Evolutionary conservation across 1,284 basidiomycete species (phyloP).

Genomic region (Irpex sp.): DNA sequence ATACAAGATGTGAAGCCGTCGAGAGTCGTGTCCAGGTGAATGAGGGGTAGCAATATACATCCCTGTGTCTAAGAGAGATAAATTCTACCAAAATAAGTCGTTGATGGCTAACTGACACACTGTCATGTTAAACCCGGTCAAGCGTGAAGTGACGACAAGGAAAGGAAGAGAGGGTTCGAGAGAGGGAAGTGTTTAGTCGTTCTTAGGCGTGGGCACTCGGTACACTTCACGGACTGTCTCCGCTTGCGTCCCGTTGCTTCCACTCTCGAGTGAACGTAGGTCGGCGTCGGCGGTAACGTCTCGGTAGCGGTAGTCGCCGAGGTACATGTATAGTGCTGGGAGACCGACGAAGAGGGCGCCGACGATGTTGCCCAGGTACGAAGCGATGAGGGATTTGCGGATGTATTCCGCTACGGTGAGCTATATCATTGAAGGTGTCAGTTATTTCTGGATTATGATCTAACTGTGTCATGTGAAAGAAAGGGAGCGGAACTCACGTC

Average conservation of each 20-base stretch:
- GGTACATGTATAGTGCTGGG: conserved; percentile 59
- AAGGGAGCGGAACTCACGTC: conserved; percentile 37
- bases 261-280: conserved; percentile 31
- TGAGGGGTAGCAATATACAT: too few species aligned
- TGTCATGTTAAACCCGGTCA: background rate
- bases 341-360: conserved; percentile 63
- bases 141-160: background rate
- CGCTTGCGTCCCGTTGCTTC: conserved; percentile 58
- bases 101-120: too few species aligned
- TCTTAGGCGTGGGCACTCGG: conserved; percentile 2
- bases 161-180: background rate
- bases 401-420: conserved; percentile 61
- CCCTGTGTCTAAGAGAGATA: too few species aligned
- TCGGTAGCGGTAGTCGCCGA: conserved; percentile 40
- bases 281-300: conserved; percentile 4
- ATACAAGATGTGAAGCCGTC: too few species aligned
- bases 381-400: conserved; percentile 67
- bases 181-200: background rate
- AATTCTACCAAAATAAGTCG: too few species aligned
- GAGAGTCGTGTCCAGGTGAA: too few species aligned
- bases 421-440: conserved; percentile 25
- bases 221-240: conserved; percentile 28
- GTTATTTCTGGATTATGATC: conserved; percentile 5
- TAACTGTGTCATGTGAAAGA: background rate
- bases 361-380: conserved; percentile 67